Conservation (phyloP, 1,284 basidiomycete species). For the Albatrellus sp. region DNA sequence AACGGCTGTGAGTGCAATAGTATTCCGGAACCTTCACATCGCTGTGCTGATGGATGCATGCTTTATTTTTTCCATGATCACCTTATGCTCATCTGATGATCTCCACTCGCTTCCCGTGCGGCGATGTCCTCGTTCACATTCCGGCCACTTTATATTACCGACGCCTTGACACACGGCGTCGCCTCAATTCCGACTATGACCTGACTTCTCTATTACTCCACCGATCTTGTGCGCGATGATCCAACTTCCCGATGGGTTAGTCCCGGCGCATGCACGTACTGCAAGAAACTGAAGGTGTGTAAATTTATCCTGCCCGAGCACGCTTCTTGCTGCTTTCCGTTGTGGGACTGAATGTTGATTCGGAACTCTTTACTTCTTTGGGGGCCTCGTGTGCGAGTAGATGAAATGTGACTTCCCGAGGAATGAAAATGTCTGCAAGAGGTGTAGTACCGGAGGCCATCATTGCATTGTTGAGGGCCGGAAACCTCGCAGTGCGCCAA, state of each 20-base stretch:
- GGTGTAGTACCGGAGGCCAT: constrained; percentile 57
- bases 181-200: neutral
- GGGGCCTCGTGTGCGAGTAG: constrained; percentile 22
- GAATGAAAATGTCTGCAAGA: constrained; percentile 55
- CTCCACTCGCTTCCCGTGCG: too few species aligned
- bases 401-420: constrained; percentile 73
- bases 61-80: too few species aligned
- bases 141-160: neutral
- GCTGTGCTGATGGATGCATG: too few species aligned
- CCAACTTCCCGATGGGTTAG: constrained; percentile 21
- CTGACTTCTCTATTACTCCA: neutral
- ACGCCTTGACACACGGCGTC: neutral
- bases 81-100: too few species aligned
- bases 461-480: constrained; percentile 70
- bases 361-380: neutral
- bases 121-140: too few species aligned
- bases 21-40: neutral
- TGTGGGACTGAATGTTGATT: neutral
- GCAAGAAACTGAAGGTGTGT: constrained; percentile 74
- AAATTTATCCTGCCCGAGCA: neutral
- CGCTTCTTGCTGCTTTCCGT: neutral
- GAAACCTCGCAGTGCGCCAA: constrained; percentile 62
- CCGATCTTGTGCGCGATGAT: constrained; percentile 3
- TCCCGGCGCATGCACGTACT: constrained; percentile 68
- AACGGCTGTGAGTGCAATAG: neutral